Evolutionary conservation across 345 rosid genomes (phyloP).

Genomic region (Hibiscus mutabilis): DNA sequence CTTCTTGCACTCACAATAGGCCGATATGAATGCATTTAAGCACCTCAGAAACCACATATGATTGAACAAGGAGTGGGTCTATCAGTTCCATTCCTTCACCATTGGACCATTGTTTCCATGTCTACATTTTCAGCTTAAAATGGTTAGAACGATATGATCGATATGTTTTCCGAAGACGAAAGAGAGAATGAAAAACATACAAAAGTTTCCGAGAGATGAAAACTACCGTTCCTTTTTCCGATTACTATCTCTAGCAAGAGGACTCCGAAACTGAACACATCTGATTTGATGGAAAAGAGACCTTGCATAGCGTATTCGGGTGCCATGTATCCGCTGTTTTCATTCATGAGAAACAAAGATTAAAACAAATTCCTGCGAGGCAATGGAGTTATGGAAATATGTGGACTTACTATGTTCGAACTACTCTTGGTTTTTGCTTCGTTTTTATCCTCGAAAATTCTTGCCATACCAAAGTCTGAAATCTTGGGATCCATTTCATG

Average conservation of each 20-base stretch:
- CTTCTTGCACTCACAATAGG: too few relatives aligned
- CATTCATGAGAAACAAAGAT: background rate
- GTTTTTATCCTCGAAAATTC: constrained; percentile 19
- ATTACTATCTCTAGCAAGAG: background rate
- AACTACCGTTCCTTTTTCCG: constrained; percentile 5
- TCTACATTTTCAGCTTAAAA: too few relatives aligned
- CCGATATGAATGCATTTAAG: too few relatives aligned
- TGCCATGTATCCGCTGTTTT: background rate
- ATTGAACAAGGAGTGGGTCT: too few relatives aligned
- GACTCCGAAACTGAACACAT: background rate
- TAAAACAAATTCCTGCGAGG: background rate
- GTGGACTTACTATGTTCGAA: constrained; percentile 26
- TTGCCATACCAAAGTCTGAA: constrained; percentile 44
- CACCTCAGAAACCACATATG: too few relatives aligned
- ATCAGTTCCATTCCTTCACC: too few relatives aligned
- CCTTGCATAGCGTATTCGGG: background rate
- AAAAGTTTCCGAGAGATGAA: constrained; percentile 15
- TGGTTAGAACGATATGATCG: too few relatives aligned
- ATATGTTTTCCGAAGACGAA: too few relatives aligned
- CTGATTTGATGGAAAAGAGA: background rate
- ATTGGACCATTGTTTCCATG: too few relatives aligned
- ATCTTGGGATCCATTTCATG: constrained; percentile 41
- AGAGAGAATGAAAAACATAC: constrained; percentile 8
- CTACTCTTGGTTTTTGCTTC: constrained; percentile 22
- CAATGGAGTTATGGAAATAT: background rate